These are phyloP conservation scores for Malus sieversii DNA, from an alignment of 306 rosid species.

Conservation along the genomic window DNA sequence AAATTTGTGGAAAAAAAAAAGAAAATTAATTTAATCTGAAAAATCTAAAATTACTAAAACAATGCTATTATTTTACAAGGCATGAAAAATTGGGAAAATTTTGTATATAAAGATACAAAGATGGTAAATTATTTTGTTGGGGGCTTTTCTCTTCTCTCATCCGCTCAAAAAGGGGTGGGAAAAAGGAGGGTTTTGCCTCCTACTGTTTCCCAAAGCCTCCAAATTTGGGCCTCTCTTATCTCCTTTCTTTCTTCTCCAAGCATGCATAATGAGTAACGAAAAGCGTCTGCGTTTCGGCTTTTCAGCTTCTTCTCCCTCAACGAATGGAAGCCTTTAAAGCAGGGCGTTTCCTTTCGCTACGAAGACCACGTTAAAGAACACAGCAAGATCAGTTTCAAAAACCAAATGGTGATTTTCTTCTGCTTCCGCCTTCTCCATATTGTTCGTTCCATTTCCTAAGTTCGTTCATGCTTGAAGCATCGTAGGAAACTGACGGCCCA, in stretches of 20 bases:
- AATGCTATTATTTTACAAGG: not conserved
- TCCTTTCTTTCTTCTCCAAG: not conserved
- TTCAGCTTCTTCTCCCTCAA: not conserved
- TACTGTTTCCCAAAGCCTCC: not conserved
- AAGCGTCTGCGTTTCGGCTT: not conserved
- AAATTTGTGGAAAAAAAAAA: too few species aligned
- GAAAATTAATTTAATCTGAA: too few species aligned
- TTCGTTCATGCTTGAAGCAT: conserved; percentile 90
- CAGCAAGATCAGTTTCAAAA: conserved; percentile 31
- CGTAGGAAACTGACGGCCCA: conserved; percentile 89
- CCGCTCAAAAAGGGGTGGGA: conserved; percentile 11
- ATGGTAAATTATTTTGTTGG: not conserved
- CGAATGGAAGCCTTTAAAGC: not conserved
- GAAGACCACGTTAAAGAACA: not conserved
- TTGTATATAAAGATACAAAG: not conserved
- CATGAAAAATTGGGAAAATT: not conserved
- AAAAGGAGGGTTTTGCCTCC: not conserved
- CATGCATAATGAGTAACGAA: not conserved
- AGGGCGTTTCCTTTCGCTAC: not conserved
- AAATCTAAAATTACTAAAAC: not conserved
- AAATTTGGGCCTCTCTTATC: not conserved
- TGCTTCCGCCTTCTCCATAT: conserved; percentile 93
- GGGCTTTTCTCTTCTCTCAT: not conserved
- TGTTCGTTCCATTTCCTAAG: conserved; percentile 96
- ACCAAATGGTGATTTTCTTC: conserved; percentile 88